phyloP scores from a whole-genome alignment of 2,329 filamentous ascomycete species.

The Calonectria pteridis region DNA sequence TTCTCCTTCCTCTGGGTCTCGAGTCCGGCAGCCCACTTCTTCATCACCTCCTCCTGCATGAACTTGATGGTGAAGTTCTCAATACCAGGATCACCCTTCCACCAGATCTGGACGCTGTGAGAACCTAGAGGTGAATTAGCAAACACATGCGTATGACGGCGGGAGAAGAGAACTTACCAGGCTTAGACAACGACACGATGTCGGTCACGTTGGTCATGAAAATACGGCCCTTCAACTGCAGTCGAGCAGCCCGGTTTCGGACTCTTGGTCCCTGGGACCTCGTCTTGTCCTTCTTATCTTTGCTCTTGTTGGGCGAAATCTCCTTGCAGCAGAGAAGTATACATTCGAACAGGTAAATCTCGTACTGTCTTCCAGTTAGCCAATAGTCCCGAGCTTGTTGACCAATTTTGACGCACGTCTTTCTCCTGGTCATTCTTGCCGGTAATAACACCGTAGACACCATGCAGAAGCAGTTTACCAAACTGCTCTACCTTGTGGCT shows the following conservation, averaged over 20 bases:
- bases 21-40: constrained; percentile 88
- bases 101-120: constrained; percentile 97
- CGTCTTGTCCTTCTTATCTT: constrained; percentile 79
- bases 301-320: constrained; percentile 84
- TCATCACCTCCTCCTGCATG: constrained; percentile 90
- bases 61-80: constrained; percentile 98
- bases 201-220: constrained; percentile 99
- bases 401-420: constrained; percentile 71
- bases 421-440: constrained; percentile 91
- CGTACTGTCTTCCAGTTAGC: constrained; percentile 74
- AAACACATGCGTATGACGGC: neutral
- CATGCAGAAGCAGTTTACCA: constrained; percentile 87
- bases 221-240: constrained; percentile 96
- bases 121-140: constrained; percentile 71
- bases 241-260: constrained; percentile 78
- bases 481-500: constrained; percentile 92
- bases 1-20: constrained; percentile 80
- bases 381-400: constrained; percentile 41
- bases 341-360: constrained; percentile 96
- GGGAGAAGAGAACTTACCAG: constrained; percentile 70
- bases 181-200: constrained; percentile 87
- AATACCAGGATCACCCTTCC: constrained; percentile 95
- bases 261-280: constrained; percentile 68
- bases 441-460: constrained; percentile 92
- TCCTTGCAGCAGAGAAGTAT: constrained; percentile 99